Conservation (phyloP, 495 filamentous ascomycete genomes). For the Terfezia claveryi region DNA sequence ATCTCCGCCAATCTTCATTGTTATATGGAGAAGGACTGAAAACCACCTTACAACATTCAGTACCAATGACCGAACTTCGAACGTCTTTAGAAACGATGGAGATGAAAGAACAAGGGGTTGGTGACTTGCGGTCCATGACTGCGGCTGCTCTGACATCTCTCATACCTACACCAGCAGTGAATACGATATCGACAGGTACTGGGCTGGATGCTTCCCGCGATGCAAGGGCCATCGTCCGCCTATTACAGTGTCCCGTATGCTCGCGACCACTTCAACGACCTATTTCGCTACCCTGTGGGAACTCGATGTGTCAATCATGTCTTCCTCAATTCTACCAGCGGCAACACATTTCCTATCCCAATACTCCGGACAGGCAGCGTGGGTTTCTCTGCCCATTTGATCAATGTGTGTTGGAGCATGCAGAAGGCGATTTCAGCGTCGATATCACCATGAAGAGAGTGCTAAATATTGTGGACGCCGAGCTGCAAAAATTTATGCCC, state of each 20-base stretch:
- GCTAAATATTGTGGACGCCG: constrained; percentile 21
- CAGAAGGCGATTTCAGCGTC: constrained; percentile 46
- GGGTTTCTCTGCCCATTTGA: constrained; percentile 52
- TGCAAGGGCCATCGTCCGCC: constrained; percentile 38
- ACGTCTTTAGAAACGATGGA: background rate
- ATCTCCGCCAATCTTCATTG: background rate
- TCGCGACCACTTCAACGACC: constrained; percentile 44
- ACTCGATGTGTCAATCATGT: constrained; percentile 53
- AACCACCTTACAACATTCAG: background rate
- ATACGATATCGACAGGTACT: constrained; percentile 6
- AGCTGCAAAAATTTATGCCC: constrained; percentile 18
- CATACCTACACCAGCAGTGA: background rate
- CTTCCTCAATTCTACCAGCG: constrained; percentile 41
- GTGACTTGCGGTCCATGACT: background rate
- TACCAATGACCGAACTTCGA: background rate
- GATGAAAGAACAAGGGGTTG: background rate
- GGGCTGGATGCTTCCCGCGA: constrained; percentile 26
- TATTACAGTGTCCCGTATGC: constrained; percentile 57
- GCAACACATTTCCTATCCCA: constrained; percentile 52
- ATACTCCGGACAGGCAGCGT: constrained; percentile 35
- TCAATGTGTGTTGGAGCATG: constrained; percentile 47
- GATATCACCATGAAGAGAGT: constrained; percentile 47
- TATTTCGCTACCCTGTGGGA: constrained; percentile 63
- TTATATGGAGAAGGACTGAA: background rate
- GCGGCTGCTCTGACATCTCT: background rate